Base-by-base conservation (phyloP, 2,329 filamentous ascomycete genomes). In the Hypoxylon sp. region DNA sequence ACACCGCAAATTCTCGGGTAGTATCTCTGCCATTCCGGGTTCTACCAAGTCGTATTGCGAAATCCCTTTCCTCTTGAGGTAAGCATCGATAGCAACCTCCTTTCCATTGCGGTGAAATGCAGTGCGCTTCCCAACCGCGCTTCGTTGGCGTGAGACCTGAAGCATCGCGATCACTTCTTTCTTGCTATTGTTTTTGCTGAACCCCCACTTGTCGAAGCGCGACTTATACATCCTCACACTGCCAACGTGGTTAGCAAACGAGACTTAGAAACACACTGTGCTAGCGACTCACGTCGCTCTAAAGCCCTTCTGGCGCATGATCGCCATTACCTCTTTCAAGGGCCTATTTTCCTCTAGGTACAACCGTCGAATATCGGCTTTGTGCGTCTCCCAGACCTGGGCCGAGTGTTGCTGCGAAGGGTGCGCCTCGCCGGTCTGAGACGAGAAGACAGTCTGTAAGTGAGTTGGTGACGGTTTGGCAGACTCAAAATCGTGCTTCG, bases 191-290 rank as follows among this genome's bases (percentile, higher is more conserved):
- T 80, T 80, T 67, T 80, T 80, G 29, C 77, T 77, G 54, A 80
- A 80, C 0, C 77, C 77, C 78, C 78, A 80, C 54, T 79, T 76
- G 9, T 78, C 78, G 59, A 80, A 80, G 16, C 78, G 70, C n/a
- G 77, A 79, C 61, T 80, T 80, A 64, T 80, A 80, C 78, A 80
- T 80, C 57, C 79, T 78, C 12, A 78, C 76, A 12, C 78, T 80
- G 38, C 23, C 25, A 29, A 7, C 11, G 25, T 23, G 25, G 55
- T 67, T 60, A 64, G 61, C 38, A 16, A 44, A 40, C 17, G 25
- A 27, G 27, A 52, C 38, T 26, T 37, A 46, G 17, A 40, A 7
- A 35, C 9, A 15, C 11, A 17, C 41, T 12, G 29, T 37, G 3
- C 15, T 20, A 7, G 20, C 35, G 9, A 67, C 75, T 67, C 67